Percentiles rank a stretch among this genome's conserved stretches.
Evolutionary conservation across 129 eudicot genomes (phyloP).

Genomic region (Artemisia argyi): DNA sequence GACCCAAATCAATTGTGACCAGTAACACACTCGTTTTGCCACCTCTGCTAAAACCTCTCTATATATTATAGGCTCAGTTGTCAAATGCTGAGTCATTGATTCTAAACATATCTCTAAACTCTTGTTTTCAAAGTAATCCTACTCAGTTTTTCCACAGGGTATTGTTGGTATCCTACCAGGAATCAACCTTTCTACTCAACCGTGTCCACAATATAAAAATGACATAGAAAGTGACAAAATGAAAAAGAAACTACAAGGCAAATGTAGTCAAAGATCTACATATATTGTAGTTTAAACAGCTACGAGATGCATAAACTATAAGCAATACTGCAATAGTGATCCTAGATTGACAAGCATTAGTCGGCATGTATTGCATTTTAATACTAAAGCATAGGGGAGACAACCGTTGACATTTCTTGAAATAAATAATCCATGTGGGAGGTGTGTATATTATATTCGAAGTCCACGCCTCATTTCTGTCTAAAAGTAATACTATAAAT

Average conservation of each 20-base stretch:
- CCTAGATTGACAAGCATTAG: slow-evolving; percentile 21
- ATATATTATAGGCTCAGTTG: neutral
- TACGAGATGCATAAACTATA: slow-evolving; percentile 20
- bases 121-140: neutral
- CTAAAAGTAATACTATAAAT: slow-evolving; percentile 4
- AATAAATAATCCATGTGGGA: slow-evolving; percentile 26
- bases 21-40: neutral
- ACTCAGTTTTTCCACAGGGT: neutral
- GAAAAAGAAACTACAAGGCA: slow-evolving; percentile 13
- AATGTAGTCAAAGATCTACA: slow-evolving; percentile 30
- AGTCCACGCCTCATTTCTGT: slow-evolving; percentile 14
- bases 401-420: slow-evolving; percentile 28
- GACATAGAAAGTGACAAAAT: slow-evolving; percentile 6
- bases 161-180: slow-evolving; percentile 20
- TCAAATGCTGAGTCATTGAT: neutral
- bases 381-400: slow-evolving; percentile 20
- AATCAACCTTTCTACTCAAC: slow-evolving; percentile 32
- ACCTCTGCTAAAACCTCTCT: neutral
- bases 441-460: slow-evolving; percentile 2
- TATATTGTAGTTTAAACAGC: slow-evolving; percentile 23
- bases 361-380: slow-evolving; percentile 13
- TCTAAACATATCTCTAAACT: neutral
- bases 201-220: slow-evolving; percentile 27
- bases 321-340: slow-evolving; percentile 17
- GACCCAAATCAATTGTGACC: neutral